These are phyloP conservation scores for Neurospora pannonica DNA, from an alignment of 495 filamentous ascomycete genomes.

Conservation along the genomic window DNA sequence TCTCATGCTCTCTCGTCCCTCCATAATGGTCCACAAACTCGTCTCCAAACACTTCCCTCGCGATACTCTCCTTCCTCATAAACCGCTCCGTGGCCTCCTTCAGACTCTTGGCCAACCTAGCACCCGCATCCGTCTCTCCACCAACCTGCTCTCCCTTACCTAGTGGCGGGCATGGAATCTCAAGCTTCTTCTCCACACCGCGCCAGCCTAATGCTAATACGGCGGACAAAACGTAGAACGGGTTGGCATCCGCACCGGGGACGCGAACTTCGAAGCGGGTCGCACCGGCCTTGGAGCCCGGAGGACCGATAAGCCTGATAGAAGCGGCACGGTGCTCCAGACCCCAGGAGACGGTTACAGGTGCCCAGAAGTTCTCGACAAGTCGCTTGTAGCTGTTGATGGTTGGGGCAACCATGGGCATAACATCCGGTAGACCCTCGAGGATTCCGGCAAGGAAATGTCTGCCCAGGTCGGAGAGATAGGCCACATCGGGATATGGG, in stretches of 20 bases:
- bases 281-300: constrained; percentile 68
- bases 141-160: constrained; percentile 76
- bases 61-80: constrained; percentile 64
- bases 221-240: constrained; percentile 78
- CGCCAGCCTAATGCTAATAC: constrained; percentile 80
- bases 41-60: constrained; percentile 85
- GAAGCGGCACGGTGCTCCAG: constrained; percentile 90
- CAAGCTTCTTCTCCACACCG: constrained; percentile 81
- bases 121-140: constrained; percentile 52
- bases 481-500: constrained; percentile 59
- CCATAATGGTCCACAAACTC: constrained; percentile 93
- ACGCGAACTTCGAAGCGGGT: constrained; percentile 90
- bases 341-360: constrained; percentile 95
- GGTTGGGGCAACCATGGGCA: constrained; percentile 89
- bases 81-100: constrained; percentile 75
- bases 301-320: constrained; percentile 80
- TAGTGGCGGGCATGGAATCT: constrained; percentile 72
- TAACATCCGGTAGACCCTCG: constrained; percentile 83
- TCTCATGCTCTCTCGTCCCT: constrained; percentile 87
- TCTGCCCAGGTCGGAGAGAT: constrained; percentile 81
- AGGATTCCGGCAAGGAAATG: constrained; percentile 89
- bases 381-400: constrained; percentile 96
- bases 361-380: constrained; percentile 98
- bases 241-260: constrained; percentile 82
- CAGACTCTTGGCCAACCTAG: constrained; percentile 68